Conservation (phyloP, 352 stramenopile genomes). For the Pythium periplocum region DNA sequence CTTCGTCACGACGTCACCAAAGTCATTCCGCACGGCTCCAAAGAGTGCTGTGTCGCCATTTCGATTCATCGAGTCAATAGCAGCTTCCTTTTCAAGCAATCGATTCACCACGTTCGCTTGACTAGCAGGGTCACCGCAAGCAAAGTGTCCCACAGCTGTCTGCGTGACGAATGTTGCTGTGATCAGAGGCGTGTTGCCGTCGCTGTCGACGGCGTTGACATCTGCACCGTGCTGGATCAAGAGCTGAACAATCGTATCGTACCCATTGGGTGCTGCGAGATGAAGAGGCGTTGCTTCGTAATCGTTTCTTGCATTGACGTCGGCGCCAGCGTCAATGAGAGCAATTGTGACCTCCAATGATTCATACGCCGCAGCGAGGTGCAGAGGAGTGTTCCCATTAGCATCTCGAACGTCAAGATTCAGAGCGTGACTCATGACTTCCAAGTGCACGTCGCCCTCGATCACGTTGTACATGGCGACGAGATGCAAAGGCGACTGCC, state of each 20-base stretch:
- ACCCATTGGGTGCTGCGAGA: slow-evolving; percentile 30
- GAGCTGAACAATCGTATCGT: slow-evolving; percentile 17
- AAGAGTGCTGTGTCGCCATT: slow-evolving; percentile 19
- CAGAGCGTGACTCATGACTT: slow-evolving; percentile 8
- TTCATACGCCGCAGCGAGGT: slow-evolving; percentile 32
- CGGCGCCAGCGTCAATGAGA: slow-evolving; percentile 18
- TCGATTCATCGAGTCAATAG: slow-evolving; percentile 9
- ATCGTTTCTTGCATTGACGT: slow-evolving; percentile 26
- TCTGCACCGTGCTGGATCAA: slow-evolving; percentile 25
- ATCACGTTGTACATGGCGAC: slow-evolving; percentile 24
- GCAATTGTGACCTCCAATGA: slow-evolving; percentile 10
- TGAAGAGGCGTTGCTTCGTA: slow-evolving; percentile 23
- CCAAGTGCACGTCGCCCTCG: slow-evolving; percentile 1
- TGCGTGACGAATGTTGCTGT: slow-evolving; percentile 32
- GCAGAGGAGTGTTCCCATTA: slow-evolving; percentile 32
- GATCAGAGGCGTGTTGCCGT: slow-evolving; percentile 32
- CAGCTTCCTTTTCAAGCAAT: slow-evolving; percentile 19
- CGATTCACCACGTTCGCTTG: slow-evolving; percentile 23
- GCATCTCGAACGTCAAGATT: slow-evolving; percentile 22
- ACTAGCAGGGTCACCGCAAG: slow-evolving; percentile 23
- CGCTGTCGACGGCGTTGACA: slow-evolving; percentile 19
- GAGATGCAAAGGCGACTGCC: slow-evolving; percentile 27
- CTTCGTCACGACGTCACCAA: slow-evolving; percentile 9
- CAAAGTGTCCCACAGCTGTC: slow-evolving; percentile 21
- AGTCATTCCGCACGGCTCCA: slow-evolving; percentile 21